Conservation (phyloP, 2,329 filamentous ascomycete genomes). For the Colletotrichum simmondsii region DNA sequence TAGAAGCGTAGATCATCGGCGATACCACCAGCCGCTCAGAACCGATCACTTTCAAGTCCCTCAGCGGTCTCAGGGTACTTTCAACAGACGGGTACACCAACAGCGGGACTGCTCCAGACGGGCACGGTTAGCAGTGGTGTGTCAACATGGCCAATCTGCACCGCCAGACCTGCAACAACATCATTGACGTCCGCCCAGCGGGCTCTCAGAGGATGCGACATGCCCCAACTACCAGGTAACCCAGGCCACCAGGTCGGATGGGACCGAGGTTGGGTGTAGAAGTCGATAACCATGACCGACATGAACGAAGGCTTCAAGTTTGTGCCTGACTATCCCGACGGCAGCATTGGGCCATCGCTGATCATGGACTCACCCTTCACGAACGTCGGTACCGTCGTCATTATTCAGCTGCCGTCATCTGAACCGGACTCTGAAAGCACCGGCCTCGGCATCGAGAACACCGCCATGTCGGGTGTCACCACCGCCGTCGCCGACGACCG, state of each 20-base stretch:
- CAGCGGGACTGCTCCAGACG: conserved; percentile 23
- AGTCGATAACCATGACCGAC: conserved; percentile 23
- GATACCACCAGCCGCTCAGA: conserved; percentile 24
- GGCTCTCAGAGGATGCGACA: background rate
- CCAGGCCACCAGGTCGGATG: conserved; percentile 37
- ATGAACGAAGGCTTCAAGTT: conserved; percentile 15
- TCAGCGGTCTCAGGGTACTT: conserved; percentile 32
- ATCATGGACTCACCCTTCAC: conserved; percentile 35
- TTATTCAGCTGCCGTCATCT: background rate
- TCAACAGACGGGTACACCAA: conserved; percentile 32
- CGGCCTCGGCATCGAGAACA: conserved; percentile 63
- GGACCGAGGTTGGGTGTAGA: conserved; percentile 36
- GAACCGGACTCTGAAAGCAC: conserved; percentile 20
- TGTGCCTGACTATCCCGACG: background rate
- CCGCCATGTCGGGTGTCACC: conserved; percentile 54
- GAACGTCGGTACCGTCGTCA: conserved; percentile 31
- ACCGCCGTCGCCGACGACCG: conserved; percentile 31
- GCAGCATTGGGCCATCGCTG: conserved; percentile 28
- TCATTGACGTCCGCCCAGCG: conserved; percentile 25
- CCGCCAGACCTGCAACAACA: conserved; percentile 34
- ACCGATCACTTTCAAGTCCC: conserved; percentile 2
- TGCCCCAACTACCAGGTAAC: conserved; percentile 35
- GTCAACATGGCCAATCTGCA: conserved; percentile 35
- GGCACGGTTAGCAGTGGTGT: conserved; percentile 29
- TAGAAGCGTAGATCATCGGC: conserved; percentile 38